These are phyloP conservation scores for Venustampulla echinocandica DNA, from an alignment of 495 filamentous ascomycete genomes.

Conservation along the genomic window DNA sequence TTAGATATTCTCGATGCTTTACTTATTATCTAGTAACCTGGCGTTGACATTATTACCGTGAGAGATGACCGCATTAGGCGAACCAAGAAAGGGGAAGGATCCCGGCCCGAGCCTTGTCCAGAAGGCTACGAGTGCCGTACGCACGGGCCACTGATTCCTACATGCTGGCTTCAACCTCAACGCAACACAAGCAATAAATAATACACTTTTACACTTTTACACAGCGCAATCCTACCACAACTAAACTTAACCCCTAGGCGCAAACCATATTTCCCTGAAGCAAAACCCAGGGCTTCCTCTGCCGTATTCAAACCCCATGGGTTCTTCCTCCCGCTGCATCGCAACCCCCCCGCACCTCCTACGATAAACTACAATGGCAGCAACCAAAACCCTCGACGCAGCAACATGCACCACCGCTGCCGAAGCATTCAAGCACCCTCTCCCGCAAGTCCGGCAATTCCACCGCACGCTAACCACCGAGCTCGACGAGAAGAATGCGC, in stretches of 20 bases:
- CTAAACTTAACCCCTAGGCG: background rate
- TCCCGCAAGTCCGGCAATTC: slow-evolving; percentile 54
- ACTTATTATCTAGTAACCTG: too few relatives aligned
- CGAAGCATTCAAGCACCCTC: slow-evolving; percentile 26
- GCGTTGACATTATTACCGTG: too few relatives aligned
- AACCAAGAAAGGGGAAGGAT: too few relatives aligned
- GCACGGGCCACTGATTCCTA: background rate
- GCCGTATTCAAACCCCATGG: too few relatives aligned
- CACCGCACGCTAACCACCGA: slow-evolving; percentile 45
- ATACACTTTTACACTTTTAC: background rate
- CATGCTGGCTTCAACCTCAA: background rate
- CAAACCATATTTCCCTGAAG: too few relatives aligned
- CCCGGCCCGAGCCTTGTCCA: background rate
- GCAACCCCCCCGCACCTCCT: too few relatives aligned
- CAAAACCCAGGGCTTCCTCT: too few relatives aligned
- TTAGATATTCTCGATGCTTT: too few relatives aligned
- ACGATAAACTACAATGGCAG: too few relatives aligned
- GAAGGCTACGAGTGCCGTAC: too few relatives aligned
- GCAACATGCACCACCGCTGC: slow-evolving; percentile 13
- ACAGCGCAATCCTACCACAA: background rate
- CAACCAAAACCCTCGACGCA: slow-evolving; percentile 18
- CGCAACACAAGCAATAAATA: background rate
- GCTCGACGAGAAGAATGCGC: slow-evolving; percentile 73
- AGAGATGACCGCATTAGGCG: too few relatives aligned
- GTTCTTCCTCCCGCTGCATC: too few relatives aligned